Evolutionary conservation across 768 basidiomycete species (phyloP), one percentile per base, ranked within the genome.

Genomic region (Tylopilus vinaceipallidus): DNA sequence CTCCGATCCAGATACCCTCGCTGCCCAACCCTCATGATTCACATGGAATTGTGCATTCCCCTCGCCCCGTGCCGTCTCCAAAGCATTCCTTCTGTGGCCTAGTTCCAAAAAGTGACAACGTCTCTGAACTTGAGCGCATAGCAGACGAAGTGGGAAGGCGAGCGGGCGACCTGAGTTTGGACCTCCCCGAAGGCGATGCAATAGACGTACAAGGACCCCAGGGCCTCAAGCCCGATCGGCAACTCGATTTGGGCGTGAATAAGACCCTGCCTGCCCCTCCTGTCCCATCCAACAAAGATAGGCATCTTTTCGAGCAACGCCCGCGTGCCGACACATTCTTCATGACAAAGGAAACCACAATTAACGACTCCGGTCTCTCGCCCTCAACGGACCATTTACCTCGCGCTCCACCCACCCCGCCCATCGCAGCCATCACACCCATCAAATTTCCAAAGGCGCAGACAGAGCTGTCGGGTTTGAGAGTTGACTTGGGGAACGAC

Each of bases 71-170:
- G 44, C 74, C 80, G 16, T 86, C 85, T 0, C 86, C 86, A 6
- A 85, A 84, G 55, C 74, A 75, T 35, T 80, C 82, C 0, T 81
- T 55, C 7, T 17, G 43, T 16, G 60, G 53, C 13, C 46, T 48
- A n/a, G 29, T 55, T 13, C 62, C 67, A n/a, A 68, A 55, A 41
- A 66, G 60, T n/a, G 41, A 53, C 4, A 62, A 81, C n/a, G 86
- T 91, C 7, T 80, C 81, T 50, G 72, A 76, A 52, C 72, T 91
- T 45, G 90, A 91, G 68, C 75, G 77, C 64, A 82, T 92, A 74
- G 88, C 85, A 0, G 84, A 80, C 27, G 77, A 77, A 48, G 82
- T 79, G 1, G 75, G 61, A 16, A 59, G 53, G 45, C 54, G 56
- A 19, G 56, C 54, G 8, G 40, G 49, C 19, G 59, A 72, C 53